Evolutionary conservation across 2,329 filamentous ascomycete species (phyloP), one percentile per base, ranked within the genome.

Genomic region (Nemania diffusa): DNA sequence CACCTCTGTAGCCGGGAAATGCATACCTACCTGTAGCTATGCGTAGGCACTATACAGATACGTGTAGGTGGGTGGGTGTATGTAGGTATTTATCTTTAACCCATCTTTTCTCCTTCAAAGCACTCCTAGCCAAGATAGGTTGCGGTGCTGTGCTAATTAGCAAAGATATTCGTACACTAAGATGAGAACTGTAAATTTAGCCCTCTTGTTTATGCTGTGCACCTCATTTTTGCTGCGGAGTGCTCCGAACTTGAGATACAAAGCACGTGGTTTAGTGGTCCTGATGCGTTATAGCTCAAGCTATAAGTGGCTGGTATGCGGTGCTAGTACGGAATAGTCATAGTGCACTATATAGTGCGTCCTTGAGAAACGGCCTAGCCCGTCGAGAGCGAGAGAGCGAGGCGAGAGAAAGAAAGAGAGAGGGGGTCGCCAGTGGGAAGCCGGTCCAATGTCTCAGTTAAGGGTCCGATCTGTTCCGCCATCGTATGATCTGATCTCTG

Each of bases 401-500:
- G 44, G 22, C 9, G 46, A 44, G 44, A 15, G 22, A n/a, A 17
- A 24, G 17, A 26, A 13, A 55, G 27, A 42, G 22, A 51, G 29
- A 57, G 56, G 61, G 57, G 57, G 50, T 57, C 44, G 64, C 32
- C 42, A 60, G 63, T 56, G 52, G 58, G 58, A 55, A 58, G 40
- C 57, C 46, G 65, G 65, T 53, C 48, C 57, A 62, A 57, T 68
- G 66, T 68, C 65, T 67, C 65, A 67, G 61, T 60, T 55, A 62
- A 56, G 63, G 63, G 64, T 44, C 68, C 65, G 65, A 65, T 66
- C 62, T 63, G 52, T 70, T 67, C 69, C 66, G 69, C 68, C 69
- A 71, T 71, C 69, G 69, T 71, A 71, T 71, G 69, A 71, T 71
- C 67, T 63, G 64, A 61, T 51, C 62, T 46, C 62, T 68, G 55